Conservation (phyloP, 345 rosid species). For the Pistacia vera region DNA sequence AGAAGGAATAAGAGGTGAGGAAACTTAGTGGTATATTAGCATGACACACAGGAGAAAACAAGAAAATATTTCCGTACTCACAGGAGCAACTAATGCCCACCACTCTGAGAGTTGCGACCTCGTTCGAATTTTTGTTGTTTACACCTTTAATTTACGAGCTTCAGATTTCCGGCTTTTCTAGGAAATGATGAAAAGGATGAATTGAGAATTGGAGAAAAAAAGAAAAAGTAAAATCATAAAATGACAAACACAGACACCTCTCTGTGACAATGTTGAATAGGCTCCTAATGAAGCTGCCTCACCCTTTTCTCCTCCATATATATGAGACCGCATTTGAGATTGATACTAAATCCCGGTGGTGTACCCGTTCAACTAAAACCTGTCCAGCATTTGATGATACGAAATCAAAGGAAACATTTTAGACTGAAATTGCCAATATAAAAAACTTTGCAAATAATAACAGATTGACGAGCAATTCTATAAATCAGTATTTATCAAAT, state of each 20-base stretch:
- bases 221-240: not conserved
- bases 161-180: constrained; percentile 74
- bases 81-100: constrained; percentile 93
- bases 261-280: not conserved
- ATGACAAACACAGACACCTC: constrained; percentile 9
- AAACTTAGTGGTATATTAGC: not conserved
- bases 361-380: constrained; percentile 94
- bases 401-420: not conserved
- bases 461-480: not conserved
- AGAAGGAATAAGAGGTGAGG: not conserved
- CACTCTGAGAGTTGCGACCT: constrained; percentile 57
- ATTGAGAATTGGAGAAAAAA: constrained; percentile 15
- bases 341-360: constrained; percentile 87
- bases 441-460: not conserved
- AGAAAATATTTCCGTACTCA: constrained; percentile 42
- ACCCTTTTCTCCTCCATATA: constrained; percentile 97
- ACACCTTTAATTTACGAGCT: constrained; percentile 46
- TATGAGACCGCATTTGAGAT: constrained; percentile 92
- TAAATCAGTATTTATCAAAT: not conserved
- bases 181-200: constrained; percentile 21
- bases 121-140: constrained; percentile 47
- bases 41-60: not conserved
- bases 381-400: constrained; percentile 30
- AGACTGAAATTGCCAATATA: constrained; percentile 2
- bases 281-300: constrained; percentile 19